A percentile compares a stretch with the other conserved stretches of the same genome.
phyloP scores from a whole-genome alignment of 257 asterid genomes.

The Gardenia jasminoides region DNA sequence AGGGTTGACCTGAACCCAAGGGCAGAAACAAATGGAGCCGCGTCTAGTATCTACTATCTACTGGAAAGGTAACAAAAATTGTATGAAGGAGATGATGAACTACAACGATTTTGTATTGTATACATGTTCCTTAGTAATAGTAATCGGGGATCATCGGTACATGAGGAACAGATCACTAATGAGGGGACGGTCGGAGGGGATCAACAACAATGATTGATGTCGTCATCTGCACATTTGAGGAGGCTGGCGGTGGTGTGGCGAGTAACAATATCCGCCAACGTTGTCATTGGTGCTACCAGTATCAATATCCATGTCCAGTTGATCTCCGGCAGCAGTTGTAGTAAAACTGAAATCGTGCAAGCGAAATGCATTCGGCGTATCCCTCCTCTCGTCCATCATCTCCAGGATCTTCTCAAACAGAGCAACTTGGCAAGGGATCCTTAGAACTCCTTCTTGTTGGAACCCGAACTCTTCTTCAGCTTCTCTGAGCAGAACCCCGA shows the following conservation, averaged over 20 bases:
- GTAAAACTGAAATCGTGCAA: conserved; percentile 14
- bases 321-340: background rate
- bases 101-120: background rate
- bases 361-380: conserved; percentile 11
- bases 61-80: no score
- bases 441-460: conserved; percentile 74
- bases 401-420: conserved; percentile 54
- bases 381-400: conserved; percentile 46
- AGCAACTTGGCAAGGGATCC: conserved; percentile 64
- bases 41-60: background rate
- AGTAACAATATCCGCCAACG: conserved; percentile 1
- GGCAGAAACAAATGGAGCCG: background rate
- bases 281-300: no score
- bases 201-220: background rate
- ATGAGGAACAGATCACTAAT: background rate
- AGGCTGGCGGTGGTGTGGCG: conserved; percentile 7
- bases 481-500: conserved; percentile 56
- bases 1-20: no score
- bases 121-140: no score
- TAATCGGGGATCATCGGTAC: background rate
- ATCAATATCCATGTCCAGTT: background rate
- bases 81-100: background rate
- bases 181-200: background rate
- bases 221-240: conserved; percentile 19
- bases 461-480: conserved; percentile 91